Conservation (phyloP, 1,284 basidiomycete genomes). For the Anthracocystis setariae region DNA sequence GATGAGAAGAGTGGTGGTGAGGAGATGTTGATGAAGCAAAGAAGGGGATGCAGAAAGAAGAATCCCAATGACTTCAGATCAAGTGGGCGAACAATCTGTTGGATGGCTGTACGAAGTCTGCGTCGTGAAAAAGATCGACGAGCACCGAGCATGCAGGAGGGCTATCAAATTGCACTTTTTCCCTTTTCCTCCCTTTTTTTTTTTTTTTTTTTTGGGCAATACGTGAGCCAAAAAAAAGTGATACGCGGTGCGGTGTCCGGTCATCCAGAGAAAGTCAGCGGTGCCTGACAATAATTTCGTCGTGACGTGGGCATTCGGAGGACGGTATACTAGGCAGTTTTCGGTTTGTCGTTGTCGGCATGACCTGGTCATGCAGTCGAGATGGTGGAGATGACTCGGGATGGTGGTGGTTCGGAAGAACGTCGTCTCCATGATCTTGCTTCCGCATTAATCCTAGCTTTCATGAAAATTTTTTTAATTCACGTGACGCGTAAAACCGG, state of each 20-base stretch:
- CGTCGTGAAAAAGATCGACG: constrained; percentile 3
- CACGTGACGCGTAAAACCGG: no score
- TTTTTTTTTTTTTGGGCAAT: no score
- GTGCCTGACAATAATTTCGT: neutral
- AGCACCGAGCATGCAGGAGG: constrained; percentile 2
- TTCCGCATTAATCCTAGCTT: no score
- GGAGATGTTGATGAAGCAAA: constrained; percentile 23
- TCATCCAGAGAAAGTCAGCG: neutral
- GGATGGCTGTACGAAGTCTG: no score
- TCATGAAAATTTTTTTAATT: no score
- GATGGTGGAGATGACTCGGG: no score
- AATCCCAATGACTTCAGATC: neutral
- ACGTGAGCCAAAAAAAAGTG: neutral
- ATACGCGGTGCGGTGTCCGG: constrained; percentile 1
- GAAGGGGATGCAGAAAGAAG: neutral
- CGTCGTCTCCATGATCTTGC: no score
- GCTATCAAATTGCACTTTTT: constrained; percentile 1
- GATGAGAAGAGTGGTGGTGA: constrained; percentile 3
- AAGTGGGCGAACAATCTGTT: neutral
- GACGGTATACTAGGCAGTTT: no score
- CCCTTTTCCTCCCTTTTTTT: constrained; percentile 2
- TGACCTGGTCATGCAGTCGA: no score
- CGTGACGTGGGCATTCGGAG: no score
- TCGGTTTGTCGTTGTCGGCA: no score
- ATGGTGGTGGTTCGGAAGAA: no score